Evolutionary conservation across 768 basidiomycete species (phyloP).

Genomic region (Tricholoma hemisulphureum): DNA sequence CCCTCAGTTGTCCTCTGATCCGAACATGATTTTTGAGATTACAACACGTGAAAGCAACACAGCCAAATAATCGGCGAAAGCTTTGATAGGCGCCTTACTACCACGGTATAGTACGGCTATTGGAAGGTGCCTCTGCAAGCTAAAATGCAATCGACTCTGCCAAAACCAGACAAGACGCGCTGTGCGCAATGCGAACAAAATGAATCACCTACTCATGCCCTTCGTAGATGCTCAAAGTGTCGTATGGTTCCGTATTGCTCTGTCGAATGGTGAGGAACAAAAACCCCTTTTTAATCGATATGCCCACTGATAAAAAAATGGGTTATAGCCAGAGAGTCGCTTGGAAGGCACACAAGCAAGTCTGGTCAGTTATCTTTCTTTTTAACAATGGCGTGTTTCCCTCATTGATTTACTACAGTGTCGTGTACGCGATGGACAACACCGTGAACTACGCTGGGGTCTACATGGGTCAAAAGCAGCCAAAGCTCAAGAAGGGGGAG

Average conservation of each 20-base stretch:
- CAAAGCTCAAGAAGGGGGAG: slow-evolving; percentile 8
- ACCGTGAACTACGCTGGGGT: background rate
- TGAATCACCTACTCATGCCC: slow-evolving; percentile 6
- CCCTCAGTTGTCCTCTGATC: too few species aligned
- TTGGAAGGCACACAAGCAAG: slow-evolving; percentile 10
- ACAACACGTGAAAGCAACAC: too few species aligned
- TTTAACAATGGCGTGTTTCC: background rate
- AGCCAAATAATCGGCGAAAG: too few species aligned
- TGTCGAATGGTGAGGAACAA: slow-evolving; percentile 11
- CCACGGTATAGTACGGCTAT: too few species aligned
- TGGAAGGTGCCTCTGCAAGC: too few species aligned
- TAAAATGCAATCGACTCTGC: background rate
- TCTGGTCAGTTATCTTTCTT: slow-evolving; percentile 1
- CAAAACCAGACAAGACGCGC: slow-evolving; percentile 11
- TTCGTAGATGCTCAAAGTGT: slow-evolving; percentile 14
- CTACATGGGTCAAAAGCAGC: background rate
- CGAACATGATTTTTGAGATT: too few species aligned
- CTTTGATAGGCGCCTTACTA: too few species aligned
- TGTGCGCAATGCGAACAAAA: slow-evolving; percentile 10
- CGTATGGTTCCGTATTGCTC: slow-evolving; percentile 14
- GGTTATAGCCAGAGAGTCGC: slow-evolving; percentile 9
- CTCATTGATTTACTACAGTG: background rate
- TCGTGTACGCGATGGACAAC: background rate
- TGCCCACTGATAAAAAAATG: background rate
- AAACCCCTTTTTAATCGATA: background rate